These are phyloP conservation scores for Eleusine coracana DNA, from an alignment of 176 grass and related monocot species.

Conservation along the genomic window DNA sequence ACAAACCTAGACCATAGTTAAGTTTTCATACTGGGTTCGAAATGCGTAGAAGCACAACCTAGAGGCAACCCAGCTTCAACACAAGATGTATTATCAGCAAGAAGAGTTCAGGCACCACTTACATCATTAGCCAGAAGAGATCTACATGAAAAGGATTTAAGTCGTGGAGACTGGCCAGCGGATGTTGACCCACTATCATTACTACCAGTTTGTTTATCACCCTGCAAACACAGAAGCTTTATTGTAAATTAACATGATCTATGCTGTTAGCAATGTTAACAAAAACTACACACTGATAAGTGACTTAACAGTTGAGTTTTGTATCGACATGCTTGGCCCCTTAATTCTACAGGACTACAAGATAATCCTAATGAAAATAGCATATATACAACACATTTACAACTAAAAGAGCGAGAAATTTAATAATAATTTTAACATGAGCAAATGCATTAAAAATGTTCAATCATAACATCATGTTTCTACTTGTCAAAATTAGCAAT, in stretches of 20 bases:
- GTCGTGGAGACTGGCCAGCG: slow-evolving; percentile 58
- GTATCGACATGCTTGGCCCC: neutral
- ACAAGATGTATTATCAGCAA: neutral
- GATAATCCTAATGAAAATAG: slow-evolving; percentile 5
- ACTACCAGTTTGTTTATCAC: slow-evolving; percentile 59
- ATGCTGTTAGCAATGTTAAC: slow-evolving; percentile 4
- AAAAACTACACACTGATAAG: slow-evolving; percentile 18
- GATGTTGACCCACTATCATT: slow-evolving; percentile 64
- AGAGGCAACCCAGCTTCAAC: slow-evolving; percentile 29
- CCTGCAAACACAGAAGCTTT: slow-evolving; percentile 46
- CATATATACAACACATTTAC: neutral
- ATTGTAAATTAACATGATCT: slow-evolving; percentile 7
- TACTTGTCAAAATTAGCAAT: neutral
- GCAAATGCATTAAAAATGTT: slow-evolving; percentile 3
- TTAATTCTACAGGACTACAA: slow-evolving; percentile 14
- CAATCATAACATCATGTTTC: neutral
- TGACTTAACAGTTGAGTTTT: neutral
- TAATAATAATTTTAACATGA: neutral
- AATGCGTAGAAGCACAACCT: slow-evolving; percentile 14
- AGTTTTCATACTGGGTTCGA: slow-evolving; percentile 3
- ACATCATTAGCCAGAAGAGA: slow-evolving; percentile 66
- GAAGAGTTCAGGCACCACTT: slow-evolving; percentile 34
- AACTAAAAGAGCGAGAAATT: neutral
- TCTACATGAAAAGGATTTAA: slow-evolving; percentile 62
- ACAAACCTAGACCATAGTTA: slow-evolving; percentile 3